A percentile compares a stretch with the other conserved stretches of the same genome.
Conservation (phyloP, 1,139 yeast species). For the Candida albicans region DNA sequence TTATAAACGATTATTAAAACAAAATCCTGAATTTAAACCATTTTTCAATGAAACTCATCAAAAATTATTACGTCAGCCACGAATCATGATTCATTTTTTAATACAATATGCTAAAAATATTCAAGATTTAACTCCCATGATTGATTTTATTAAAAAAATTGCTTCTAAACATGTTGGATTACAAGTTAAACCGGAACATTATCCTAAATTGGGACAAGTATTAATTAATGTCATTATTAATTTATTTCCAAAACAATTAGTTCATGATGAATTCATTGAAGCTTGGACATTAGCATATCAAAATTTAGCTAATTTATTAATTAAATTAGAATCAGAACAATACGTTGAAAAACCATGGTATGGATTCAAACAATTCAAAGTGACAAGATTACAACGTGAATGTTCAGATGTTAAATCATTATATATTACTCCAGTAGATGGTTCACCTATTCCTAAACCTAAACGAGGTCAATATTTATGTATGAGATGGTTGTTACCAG, state of each 20-base stretch:
- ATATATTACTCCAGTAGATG: constrained; percentile 51
- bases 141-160: constrained; percentile 57
- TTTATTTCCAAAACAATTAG: constrained; percentile 55
- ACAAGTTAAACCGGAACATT: constrained; percentile 61
- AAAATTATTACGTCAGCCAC: constrained; percentile 56
- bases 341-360: constrained; percentile 53
- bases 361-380: constrained; percentile 54
- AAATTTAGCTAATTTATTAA: constrained; percentile 62
- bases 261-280: constrained; percentile 54
- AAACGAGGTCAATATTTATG: constrained; percentile 65
- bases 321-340: constrained; percentile 51
- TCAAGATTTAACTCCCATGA: constrained; percentile 55
- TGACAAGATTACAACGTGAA: constrained; percentile 45
- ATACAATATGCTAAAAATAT: constrained; percentile 64
- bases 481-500: constrained; percentile 40
- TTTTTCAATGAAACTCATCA: constrained; percentile 65
- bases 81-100: constrained; percentile 62
- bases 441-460: constrained; percentile 31
- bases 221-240: constrained; percentile 54
- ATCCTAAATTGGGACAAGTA: constrained; percentile 61
- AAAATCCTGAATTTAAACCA: constrained; percentile 53
- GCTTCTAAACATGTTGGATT: constrained; percentile 68
- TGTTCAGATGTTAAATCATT: constrained; percentile 52
- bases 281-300: constrained; percentile 71
- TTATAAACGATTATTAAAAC: constrained; percentile 54